Conservation (phyloP, 768 basidiomycete species). For the Boletellus emodensis region DNA sequence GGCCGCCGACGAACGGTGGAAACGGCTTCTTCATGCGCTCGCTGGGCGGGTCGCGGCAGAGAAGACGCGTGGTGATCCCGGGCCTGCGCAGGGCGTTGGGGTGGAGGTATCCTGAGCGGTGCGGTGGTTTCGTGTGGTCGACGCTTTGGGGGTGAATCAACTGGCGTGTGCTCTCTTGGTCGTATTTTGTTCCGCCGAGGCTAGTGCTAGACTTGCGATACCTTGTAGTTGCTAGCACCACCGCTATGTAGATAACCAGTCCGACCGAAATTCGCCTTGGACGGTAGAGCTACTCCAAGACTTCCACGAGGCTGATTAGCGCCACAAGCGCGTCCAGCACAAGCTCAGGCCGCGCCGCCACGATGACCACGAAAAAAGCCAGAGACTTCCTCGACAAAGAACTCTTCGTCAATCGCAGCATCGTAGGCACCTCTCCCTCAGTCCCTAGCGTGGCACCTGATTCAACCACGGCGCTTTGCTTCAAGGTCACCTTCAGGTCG, state of each 20-base stretch:
- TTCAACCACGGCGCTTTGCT: background rate
- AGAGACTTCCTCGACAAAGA: slow-evolving; percentile 46
- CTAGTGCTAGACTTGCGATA: too few species aligned
- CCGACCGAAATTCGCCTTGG: too few species aligned
- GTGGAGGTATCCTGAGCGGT: background rate
- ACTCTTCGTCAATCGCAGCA: slow-evolving; percentile 39
- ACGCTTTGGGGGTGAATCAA: background rate
- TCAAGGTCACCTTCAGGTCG: slow-evolving; percentile 74
- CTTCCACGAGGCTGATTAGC: background rate
- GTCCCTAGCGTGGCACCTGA: background rate
- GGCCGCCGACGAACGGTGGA: slow-evolving; percentile 20
- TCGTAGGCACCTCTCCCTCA: slow-evolving; percentile 31
- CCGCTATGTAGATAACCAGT: too few species aligned
- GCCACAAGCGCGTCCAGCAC: slow-evolving; percentile 13
- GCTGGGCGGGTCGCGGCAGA: slow-evolving; percentile 6
- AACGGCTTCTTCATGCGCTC: slow-evolving; percentile 11
- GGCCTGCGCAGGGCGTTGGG: background rate
- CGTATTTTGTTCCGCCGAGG: too few species aligned
- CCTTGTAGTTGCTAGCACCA: too few species aligned
- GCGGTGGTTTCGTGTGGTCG: background rate
- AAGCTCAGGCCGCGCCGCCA: background rate
- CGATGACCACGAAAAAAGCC: slow-evolving; percentile 28
- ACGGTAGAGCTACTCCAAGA: too few species aligned
- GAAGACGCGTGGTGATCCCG: background rate
- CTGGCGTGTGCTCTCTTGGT: too few species aligned